A percentile compares a stretch with the other conserved stretches of the same genome.
phyloP scores from a whole-genome alignment of 805 yeast species.

The Candida sakaeoensis region DNA sequence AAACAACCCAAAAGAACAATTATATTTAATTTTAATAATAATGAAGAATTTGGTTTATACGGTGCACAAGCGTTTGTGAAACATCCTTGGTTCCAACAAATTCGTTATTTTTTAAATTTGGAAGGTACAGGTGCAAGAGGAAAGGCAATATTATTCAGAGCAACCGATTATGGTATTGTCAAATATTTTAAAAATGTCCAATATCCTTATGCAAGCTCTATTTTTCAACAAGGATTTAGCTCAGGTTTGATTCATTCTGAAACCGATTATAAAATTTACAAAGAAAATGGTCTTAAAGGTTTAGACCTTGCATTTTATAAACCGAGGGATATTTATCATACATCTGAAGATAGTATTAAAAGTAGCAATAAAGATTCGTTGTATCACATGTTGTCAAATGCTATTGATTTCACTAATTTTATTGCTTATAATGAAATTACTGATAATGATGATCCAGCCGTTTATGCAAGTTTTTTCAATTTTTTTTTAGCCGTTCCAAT shows the following conservation, averaged over 20 bases:
- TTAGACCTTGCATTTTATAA: conserved; percentile 86
- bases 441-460: conserved; percentile 41
- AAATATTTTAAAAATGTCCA: conserved; percentile 52
- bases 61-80: conserved; percentile 74
- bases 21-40: conserved; percentile 80
- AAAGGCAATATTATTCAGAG: conserved; percentile 74
- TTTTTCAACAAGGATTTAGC: conserved; percentile 83
- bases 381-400: conserved; percentile 78
- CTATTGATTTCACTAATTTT: conserved; percentile 55
- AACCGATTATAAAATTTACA: conserved; percentile 79
- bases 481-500: conserved; percentile 53
- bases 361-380: conserved; percentile 64
- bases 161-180: conserved; percentile 74
- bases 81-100: conserved; percentile 67
- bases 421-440: conserved; percentile 34
- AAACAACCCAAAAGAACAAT: conserved; percentile 66
- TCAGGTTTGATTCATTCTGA: conserved; percentile 69
- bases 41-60: conserved; percentile 82
- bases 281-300: conserved; percentile 69
- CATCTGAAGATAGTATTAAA: conserved; percentile 64
- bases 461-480: conserved; percentile 65
- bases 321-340: conserved; percentile 83
- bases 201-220: conserved; percentile 73
- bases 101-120: conserved; percentile 67
- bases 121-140: conserved; percentile 96